A percentile compares a stretch with the other conserved stretches of the same genome.
Evolutionary conservation across 345 rosid species (phyloP).

Genomic region (Kandelia obovata): DNA sequence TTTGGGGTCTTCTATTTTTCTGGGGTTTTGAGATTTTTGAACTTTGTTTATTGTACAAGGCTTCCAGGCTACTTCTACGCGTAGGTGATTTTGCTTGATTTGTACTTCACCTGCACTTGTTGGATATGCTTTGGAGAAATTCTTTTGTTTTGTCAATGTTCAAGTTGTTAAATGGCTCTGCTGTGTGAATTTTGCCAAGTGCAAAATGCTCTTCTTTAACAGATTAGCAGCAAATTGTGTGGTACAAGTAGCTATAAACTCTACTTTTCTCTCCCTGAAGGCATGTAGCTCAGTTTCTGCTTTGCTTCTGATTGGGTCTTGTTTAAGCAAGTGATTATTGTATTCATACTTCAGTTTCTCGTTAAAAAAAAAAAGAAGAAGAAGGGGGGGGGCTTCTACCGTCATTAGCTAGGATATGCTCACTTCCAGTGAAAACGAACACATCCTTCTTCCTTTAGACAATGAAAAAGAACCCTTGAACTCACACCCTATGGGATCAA

Average conservation of each 20-base stretch:
- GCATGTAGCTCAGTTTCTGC: not conserved
- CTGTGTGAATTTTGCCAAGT: not conserved
- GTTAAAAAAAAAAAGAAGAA: slow-evolving; percentile 14
- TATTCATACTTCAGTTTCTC: slow-evolving; percentile 8
- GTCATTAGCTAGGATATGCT: slow-evolving; percentile 13
- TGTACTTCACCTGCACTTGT: slow-evolving; percentile 14
- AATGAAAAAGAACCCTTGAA: slow-evolving; percentile 22
- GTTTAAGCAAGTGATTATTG: slow-evolving; percentile 8
- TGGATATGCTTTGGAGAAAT: not conserved
- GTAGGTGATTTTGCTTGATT: slow-evolving; percentile 15
- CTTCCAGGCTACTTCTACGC: slow-evolving; percentile 1
- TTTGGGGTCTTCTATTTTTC: not conserved
- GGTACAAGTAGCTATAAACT: not conserved
- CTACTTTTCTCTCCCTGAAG: not conserved
- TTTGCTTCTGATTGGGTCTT: slow-evolving; percentile 5
- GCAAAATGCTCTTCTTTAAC: not conserved
- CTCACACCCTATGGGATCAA: slow-evolving; percentile 35
- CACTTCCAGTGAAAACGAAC: slow-evolving; percentile 38
- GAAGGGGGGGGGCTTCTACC: not conserved
- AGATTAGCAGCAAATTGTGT: not conserved
- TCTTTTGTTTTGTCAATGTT: slow-evolving; percentile 5
- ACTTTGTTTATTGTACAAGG: not conserved
- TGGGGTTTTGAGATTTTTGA: not conserved
- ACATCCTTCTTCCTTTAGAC: slow-evolving; percentile 31
- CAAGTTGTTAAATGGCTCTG: not conserved